phyloP scores from a whole-genome alignment of 2,329 filamentous ascomycete genomes.

The Colletotrichum salicis region DNA sequence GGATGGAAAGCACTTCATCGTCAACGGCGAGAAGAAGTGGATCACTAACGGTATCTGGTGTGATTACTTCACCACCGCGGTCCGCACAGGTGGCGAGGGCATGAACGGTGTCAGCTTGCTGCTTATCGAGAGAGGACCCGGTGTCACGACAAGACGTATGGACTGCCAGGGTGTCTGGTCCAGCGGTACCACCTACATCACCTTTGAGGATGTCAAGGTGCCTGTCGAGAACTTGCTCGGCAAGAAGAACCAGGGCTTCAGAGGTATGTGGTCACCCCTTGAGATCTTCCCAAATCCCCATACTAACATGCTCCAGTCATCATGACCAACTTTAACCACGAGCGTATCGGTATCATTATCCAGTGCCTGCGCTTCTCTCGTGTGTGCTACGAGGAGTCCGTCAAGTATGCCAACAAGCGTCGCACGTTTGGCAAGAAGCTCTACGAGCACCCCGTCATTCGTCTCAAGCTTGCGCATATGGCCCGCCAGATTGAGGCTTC shows the following conservation, averaged over 20 bases:
- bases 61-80: slow-evolving; percentile 97
- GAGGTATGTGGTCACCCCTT: slow-evolving; percentile 59
- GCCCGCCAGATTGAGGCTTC: slow-evolving; percentile 95
- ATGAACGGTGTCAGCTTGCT: slow-evolving; percentile 95
- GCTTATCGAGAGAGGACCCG: slow-evolving; percentile 89
- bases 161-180: slow-evolving; percentile 98
- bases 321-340: slow-evolving; percentile 99
- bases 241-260: slow-evolving; percentile 98
- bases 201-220: slow-evolving; percentile 98
- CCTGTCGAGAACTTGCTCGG: slow-evolving; percentile 98
- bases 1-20: slow-evolving; percentile 98
- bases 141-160: slow-evolving; percentile 94
- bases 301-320: slow-evolving; percentile 68
- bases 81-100: slow-evolving; percentile 86
- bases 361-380: slow-evolving; percentile 95
- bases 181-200: slow-evolving; percentile 95
- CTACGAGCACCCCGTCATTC: slow-evolving; percentile 96
- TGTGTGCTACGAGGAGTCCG: slow-evolving; percentile 95
- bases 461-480: slow-evolving; percentile 98
- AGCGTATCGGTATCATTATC: slow-evolving; percentile 98
- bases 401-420: slow-evolving; percentile 98
- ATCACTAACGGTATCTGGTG: slow-evolving; percentile 98
- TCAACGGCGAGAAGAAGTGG: slow-evolving; percentile 99
- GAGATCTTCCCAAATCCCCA: no score
- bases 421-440: slow-evolving; percentile 96